phyloP scores from a whole-genome alignment of 352 stramenopile genomes.

The Phytophthora pluvialis region DNA sequence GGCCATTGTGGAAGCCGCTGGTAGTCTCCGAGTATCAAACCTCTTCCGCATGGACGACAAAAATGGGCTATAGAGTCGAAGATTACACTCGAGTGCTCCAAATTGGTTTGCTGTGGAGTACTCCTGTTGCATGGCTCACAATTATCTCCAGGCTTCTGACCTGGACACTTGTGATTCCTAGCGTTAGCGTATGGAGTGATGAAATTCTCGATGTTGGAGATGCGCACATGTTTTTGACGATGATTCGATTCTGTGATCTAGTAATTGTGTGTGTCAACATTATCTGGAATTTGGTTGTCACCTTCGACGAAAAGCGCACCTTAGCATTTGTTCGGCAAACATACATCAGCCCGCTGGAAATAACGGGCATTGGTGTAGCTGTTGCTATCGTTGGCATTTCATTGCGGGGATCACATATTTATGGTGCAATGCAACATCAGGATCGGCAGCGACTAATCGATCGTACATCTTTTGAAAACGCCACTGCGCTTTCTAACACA shows the following conservation, averaged over 20 bases:
- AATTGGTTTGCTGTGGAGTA: conserved; percentile 46
- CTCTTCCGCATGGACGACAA: conserved; percentile 35
- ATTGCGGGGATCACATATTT: conserved; percentile 10
- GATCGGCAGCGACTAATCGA: conserved; percentile 35
- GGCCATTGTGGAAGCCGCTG: conserved; percentile 37
- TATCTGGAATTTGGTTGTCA: conserved; percentile 43
- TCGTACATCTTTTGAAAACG: conserved; percentile 23
- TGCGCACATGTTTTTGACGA: conserved; percentile 44
- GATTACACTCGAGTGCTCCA: conserved; percentile 49
- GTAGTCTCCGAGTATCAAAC: conserved; percentile 22
- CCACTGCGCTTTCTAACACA: conserved; percentile 34
- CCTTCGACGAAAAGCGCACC: conserved; percentile 33
- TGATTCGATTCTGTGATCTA: conserved; percentile 44
- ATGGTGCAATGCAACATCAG: conserved; percentile 5
- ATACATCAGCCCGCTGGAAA: conserved; percentile 41
- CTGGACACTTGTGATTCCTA: conserved; percentile 59
- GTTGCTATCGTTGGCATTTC: conserved; percentile 10
- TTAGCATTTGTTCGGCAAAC: conserved; percentile 37
- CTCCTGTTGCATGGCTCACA: conserved; percentile 42
- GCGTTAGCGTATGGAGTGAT: conserved; percentile 37
- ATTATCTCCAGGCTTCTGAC: conserved; percentile 48
- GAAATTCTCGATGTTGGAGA: conserved; percentile 26
- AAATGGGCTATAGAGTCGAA: conserved; percentile 36
- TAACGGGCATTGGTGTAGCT: conserved; percentile 31
- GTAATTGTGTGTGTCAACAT: conserved; percentile 45